Evolutionary conservation across 2,329 filamentous ascomycete species (phyloP).

Genomic region (Emmonsia crescens): DNA sequence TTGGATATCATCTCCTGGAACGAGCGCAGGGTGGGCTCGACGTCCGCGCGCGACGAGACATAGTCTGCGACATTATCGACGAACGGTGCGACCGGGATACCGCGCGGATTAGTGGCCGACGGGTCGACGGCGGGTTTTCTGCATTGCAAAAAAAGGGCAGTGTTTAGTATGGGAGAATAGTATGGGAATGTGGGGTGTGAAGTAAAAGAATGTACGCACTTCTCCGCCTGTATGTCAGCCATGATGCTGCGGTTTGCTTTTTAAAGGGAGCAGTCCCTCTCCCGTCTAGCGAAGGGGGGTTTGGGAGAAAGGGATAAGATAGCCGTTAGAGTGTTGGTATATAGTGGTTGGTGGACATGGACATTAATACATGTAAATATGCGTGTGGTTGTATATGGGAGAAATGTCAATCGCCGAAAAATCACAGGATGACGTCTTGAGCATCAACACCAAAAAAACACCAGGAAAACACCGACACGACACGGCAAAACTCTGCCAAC

Average conservation of each 20-base stretch:
- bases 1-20: slow-evolving; percentile 57
- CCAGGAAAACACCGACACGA: not conserved
- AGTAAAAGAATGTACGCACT: slow-evolving; percentile 3
- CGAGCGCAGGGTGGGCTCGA: slow-evolving; percentile 35
- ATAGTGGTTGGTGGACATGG: not conserved
- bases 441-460: not conserved
- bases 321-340: not conserved
- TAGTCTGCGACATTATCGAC: slow-evolving; percentile 39
- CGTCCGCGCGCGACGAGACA: slow-evolving; percentile 35
- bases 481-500: not conserved
- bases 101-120: slow-evolving; percentile 33
- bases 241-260: slow-evolving; percentile 1
- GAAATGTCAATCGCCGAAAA: no score
- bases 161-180: slow-evolving; percentile 4
- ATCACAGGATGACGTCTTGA: not conserved
- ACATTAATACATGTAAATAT: not conserved
- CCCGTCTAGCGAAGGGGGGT: not conserved
- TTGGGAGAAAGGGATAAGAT: not conserved
- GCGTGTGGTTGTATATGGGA: no score
- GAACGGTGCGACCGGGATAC: slow-evolving; percentile 38
- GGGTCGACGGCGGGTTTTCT: slow-evolving; percentile 13
- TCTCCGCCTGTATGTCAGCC: slow-evolving; percentile 6
- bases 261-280: not conserved
- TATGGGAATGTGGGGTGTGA: not conserved
- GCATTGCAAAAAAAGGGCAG: slow-evolving; percentile 15